Evolutionary conservation across 345 rosid genomes (phyloP).

Genomic region (Microthlaspi erraticum): DNA sequence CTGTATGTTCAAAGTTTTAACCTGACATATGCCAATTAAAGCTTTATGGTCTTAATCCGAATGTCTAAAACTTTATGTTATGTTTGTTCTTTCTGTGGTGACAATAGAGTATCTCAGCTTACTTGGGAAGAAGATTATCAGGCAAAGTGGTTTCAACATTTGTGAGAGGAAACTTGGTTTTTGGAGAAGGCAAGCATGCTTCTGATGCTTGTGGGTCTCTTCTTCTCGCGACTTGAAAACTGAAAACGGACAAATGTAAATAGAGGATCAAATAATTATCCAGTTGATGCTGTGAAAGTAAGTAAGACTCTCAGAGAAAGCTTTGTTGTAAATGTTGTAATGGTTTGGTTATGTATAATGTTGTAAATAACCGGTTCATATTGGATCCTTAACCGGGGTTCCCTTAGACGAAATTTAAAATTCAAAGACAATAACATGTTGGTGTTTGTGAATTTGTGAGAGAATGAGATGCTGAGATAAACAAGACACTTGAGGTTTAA

Average conservation of each 20-base stretch:
- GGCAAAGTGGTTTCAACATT: constrained; percentile 87
- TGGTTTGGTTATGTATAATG: constrained; percentile 7
- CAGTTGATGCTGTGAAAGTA: constrained; percentile 22
- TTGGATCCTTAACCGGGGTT: constrained; percentile 12
- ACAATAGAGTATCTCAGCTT: constrained; percentile 81
- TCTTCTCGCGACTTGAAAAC: constrained; percentile 57
- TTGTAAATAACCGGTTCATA: constrained; percentile 4
- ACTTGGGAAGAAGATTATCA: constrained; percentile 69
- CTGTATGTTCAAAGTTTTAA: constrained; percentile 49
- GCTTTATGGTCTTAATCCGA: neutral
- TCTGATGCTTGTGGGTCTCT: constrained; percentile 74
- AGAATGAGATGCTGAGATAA: too few relatives aligned
- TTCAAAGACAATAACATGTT: too few relatives aligned
- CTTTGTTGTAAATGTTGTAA: constrained; percentile 28
- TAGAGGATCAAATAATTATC: constrained; percentile 11
- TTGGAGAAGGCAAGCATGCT: constrained; percentile 77
- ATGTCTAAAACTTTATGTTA: constrained; percentile 1
- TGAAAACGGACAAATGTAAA: constrained; percentile 14
- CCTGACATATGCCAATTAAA: constrained; percentile 8
- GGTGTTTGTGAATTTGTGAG: too few relatives aligned
- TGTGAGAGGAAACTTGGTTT: constrained; percentile 93
- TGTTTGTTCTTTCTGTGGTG: constrained; percentile 26
- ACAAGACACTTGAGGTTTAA: too few relatives aligned
- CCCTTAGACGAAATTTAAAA: too few relatives aligned
- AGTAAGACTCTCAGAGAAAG: constrained; percentile 16